A percentile compares a stretch with the other conserved stretches of the same genome.
phyloP scores from a whole-genome alignment of 1,284 basidiomycete genomes.

The Austroboletus novae-zelandiae region DNA sequence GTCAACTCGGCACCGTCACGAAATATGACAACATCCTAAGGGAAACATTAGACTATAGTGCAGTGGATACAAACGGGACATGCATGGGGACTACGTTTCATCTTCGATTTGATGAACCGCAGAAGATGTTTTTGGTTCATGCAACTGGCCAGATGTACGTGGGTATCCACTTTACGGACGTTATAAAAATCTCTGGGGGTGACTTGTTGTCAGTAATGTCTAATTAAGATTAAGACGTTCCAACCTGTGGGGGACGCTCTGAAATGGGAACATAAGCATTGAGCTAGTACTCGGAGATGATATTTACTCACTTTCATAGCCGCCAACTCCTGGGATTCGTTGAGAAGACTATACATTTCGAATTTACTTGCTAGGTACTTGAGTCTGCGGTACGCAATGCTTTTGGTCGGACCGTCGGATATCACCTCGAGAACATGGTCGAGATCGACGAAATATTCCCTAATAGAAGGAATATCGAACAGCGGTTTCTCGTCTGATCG shows the following conservation, averaged over 20 bases:
- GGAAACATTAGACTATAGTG: not conserved
- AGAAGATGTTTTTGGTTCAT: constrained; percentile 99
- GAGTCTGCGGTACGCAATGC: constrained; percentile 90
- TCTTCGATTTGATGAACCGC: constrained; percentile 98
- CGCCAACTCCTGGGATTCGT: constrained; percentile 92
- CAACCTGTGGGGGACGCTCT: constrained; percentile 52
- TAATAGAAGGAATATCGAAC: constrained; percentile 81
- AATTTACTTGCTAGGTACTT: constrained; percentile 97
- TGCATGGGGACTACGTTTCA: constrained; percentile 80
- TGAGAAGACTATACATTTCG: constrained; percentile 89
- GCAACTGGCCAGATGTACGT: constrained; percentile 97
- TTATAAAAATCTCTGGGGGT: constrained; percentile 92
- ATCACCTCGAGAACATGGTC: constrained; percentile 87
- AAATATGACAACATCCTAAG: constrained; percentile 92
- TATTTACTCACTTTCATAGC: constrained; percentile 83
- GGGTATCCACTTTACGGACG: constrained; percentile 96
- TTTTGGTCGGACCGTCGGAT: constrained; percentile 93
- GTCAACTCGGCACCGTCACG: constrained; percentile 91
- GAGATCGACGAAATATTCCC: constrained; percentile 96
- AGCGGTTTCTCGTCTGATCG: constrained; percentile 48
- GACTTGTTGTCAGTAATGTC: constrained; percentile 10
- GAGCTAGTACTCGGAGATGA: not conserved
- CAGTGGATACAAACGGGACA: constrained; percentile 13
- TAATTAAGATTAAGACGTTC: constrained; percentile 5
- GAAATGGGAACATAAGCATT: constrained; percentile 18